These are phyloP conservation scores for Lodderomyces oxycetoniae DNA, from an alignment of 1,139 yeast genomes.

Conservation along the genomic window DNA sequence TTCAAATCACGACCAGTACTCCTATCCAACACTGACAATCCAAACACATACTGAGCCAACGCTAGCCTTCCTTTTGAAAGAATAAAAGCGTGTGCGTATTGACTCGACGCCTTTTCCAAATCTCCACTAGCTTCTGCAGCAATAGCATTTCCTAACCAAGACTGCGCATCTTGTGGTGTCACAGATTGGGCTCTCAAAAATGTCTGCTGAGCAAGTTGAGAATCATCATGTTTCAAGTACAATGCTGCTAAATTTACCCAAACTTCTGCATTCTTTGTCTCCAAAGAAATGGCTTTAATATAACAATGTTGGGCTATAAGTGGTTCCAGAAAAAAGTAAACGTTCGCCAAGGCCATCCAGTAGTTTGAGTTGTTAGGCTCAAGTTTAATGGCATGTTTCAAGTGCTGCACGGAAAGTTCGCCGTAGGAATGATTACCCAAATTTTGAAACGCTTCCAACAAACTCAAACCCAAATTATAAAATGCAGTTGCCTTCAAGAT, in stretches of 20 bases:
- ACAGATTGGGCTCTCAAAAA: slow-evolving; percentile 72
- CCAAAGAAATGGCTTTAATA: slow-evolving; percentile 71
- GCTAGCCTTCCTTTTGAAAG: slow-evolving; percentile 71
- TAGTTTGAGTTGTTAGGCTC: slow-evolving; percentile 67
- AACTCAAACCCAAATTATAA: slow-evolving; percentile 70
- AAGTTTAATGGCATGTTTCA: slow-evolving; percentile 64
- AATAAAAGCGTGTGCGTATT: slow-evolving; percentile 74
- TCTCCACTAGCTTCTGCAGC: slow-evolving; percentile 60
- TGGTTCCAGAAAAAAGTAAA: slow-evolving; percentile 55
- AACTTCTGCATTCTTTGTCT: slow-evolving; percentile 60
- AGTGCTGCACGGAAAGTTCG: slow-evolving; percentile 48
- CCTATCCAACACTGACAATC: slow-evolving; percentile 49
- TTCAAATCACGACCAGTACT: slow-evolving; percentile 44
- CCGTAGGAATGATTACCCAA: slow-evolving; percentile 24
- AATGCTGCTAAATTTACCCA: slow-evolving; percentile 85
- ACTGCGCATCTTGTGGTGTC: slow-evolving; percentile 69
- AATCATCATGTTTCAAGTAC: slow-evolving; percentile 65
- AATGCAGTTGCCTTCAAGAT: slow-evolving; percentile 55
- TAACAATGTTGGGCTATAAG: slow-evolving; percentile 88
- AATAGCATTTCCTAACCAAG: slow-evolving; percentile 89
- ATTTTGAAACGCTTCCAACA: slow-evolving; percentile 44
- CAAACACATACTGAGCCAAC: slow-evolving; percentile 70
- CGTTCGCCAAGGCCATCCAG: slow-evolving; percentile 83
- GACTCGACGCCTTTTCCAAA: slow-evolving; percentile 41
- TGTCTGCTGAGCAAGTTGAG: slow-evolving; percentile 68